phyloP scores from a whole-genome alignment of 129 eudicot genomes.

The Deinandra increscens region DNA sequence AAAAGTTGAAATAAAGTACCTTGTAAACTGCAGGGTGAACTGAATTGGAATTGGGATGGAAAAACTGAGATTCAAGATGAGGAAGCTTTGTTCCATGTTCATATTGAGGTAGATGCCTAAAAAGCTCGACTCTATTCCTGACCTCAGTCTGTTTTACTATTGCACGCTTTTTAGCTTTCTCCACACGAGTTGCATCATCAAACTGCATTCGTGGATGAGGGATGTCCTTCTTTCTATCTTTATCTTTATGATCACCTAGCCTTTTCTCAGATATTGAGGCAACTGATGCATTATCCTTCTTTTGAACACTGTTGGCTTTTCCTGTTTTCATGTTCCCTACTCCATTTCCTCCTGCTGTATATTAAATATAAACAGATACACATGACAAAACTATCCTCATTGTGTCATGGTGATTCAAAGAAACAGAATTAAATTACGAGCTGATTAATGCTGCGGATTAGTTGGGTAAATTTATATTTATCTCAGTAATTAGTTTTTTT shows the following conservation, averaged over 20 bases:
- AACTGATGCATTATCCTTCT: conserved; percentile 58
- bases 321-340: conserved; percentile 43
- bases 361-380: conserved; percentile 1
- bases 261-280: conserved; percentile 62
- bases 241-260: conserved; percentile 67
- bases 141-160: conserved; percentile 91
- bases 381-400: not conserved
- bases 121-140: conserved; percentile 82
- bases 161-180: conserved; percentile 94
- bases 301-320: conserved; percentile 54
- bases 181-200: conserved; percentile 85
- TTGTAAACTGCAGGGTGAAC: conserved; percentile 91
- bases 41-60: conserved; percentile 71
- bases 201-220: conserved; percentile 99
- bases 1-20: conserved; percentile 41
- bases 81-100: conserved; percentile 94
- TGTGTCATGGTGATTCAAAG: not conserved
- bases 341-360: conserved; percentile 55
- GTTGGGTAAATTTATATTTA: not conserved
- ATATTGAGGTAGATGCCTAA: conserved; percentile 93
- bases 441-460: not conserved
- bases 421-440: not conserved
- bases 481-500: not conserved
- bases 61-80: conserved; percentile 82
- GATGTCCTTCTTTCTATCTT: conserved; percentile 89